Evolutionary conservation across 768 basidiomycete species (phyloP), one percentile per base, ranked within the genome.

Genomic region (Clitopilus passeckerianus): DNA sequence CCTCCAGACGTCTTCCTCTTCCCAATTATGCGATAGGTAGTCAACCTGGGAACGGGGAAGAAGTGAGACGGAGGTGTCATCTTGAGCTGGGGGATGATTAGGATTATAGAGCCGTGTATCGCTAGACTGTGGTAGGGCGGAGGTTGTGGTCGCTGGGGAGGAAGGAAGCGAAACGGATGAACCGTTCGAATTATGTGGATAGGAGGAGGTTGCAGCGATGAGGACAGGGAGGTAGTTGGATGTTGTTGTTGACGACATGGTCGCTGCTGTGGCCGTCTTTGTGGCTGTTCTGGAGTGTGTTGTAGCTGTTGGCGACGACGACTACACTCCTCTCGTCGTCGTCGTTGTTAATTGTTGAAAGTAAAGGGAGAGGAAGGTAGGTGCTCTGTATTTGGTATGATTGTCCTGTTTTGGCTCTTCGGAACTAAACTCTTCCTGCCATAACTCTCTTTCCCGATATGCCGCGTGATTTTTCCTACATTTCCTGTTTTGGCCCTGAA

Each of bases 11-110:
- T 99, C 96, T 73, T 98, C 96, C 73, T 99, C 96, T 65, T 87
- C 81, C 96, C 96, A 99, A 57, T 97, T 85, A 72, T 98, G 95
- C 41, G 91, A 95, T 65, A 99, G 89, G 74, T 99, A 99, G 83
- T 99, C 96, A 68, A 99, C 96, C 79, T 96, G 95, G 56, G 90
- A 93, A 41, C 86, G 86, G 23, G 96, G 91, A 14, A 90, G 83
- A 53, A 91, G 90, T n/a, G 87, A 86, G 58, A 97, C 77, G 54
- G 87, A 81, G 1, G 86, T 85, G 76, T 93, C 91, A 76, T 93
- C 91, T 7, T 88, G 84, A 23, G 46, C 46, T 50, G 46, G 46
- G n/a, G 46, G 12, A 23, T 50, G 46, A 18, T n/a, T 50, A 20
- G n/a, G n/a, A 23, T 50, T 50, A n/a, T 50, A 50, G 16, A n/a